Evolutionary conservation across 306 rosid genomes (phyloP).

Genomic region (Senna tora): DNA sequence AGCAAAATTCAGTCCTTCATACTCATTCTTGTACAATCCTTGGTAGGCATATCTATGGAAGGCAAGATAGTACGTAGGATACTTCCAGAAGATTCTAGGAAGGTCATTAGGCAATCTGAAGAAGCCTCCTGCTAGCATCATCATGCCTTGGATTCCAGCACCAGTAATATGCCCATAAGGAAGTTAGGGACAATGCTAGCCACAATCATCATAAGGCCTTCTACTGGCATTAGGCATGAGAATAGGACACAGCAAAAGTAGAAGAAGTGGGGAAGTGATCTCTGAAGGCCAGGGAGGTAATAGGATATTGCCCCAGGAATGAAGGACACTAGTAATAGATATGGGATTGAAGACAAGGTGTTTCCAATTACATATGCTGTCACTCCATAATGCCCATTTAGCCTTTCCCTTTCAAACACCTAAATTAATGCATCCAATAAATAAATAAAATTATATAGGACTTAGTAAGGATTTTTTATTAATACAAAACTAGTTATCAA

Average conservation of each 20-base stretch:
- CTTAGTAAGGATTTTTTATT: too few species aligned
- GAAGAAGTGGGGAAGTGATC: constrained; percentile 39
- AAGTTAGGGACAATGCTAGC: constrained; percentile 70
- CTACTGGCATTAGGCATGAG: constrained; percentile 60
- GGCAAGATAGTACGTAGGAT: constrained; percentile 58
- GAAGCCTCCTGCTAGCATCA: constrained; percentile 62
- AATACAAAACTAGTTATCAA: too few species aligned
- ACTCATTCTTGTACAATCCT: constrained; percentile 76
- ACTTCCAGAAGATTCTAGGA: constrained; percentile 60
- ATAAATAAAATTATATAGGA: too few species aligned
- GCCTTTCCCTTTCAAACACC: constrained; percentile 78
- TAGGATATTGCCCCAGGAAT: constrained; percentile 65
- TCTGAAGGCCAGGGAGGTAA: constrained; percentile 60
- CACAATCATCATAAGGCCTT: constrained; percentile 82
- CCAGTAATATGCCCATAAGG: constrained; percentile 81
- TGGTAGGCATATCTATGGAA: constrained; percentile 68
- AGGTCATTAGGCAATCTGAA: constrained; percentile 61
- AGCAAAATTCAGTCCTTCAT: constrained; percentile 44
- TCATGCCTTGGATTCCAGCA: constrained; percentile 70
- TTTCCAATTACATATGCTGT: constrained; percentile 59
- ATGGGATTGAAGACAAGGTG: constrained; percentile 69
- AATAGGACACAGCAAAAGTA: constrained; percentile 50
- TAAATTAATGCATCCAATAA: too few species aligned
- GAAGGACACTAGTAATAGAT: constrained; percentile 44
- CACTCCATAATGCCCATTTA: constrained; percentile 75